These are phyloP conservation scores for Forsythia viridissima DNA, from an alignment of 257 asterid species.

Conservation along the genomic window DNA sequence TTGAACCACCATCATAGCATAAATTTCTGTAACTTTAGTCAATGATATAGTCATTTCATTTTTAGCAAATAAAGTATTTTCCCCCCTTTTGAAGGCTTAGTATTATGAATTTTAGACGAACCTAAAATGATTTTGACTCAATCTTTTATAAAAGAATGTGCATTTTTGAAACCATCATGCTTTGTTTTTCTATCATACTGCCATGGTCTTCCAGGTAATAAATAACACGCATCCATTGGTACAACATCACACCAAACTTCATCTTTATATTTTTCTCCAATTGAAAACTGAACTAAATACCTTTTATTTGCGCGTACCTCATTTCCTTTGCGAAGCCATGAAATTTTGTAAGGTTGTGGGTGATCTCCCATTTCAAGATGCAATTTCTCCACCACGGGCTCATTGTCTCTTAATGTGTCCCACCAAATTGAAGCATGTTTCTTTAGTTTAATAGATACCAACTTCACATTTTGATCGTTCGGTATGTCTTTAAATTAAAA, in stretches of 20 bases:
- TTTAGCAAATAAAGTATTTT: not conserved
- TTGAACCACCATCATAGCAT: slow-evolving; percentile 7
- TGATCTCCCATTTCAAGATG: not conserved
- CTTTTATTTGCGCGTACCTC: not conserved
- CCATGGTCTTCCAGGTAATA: slow-evolving; percentile 2
- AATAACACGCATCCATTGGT: not conserved
- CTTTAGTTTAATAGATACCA: not conserved
- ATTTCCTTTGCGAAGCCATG: slow-evolving; percentile 12
- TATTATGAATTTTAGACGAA: not conserved
- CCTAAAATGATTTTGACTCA: slow-evolving; percentile 3
- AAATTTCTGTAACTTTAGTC: not conserved
- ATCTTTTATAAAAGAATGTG: not conserved
- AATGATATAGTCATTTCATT: not conserved
- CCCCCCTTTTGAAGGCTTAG: not conserved
- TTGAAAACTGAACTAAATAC: slow-evolving; percentile 6
- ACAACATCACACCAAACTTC: slow-evolving; percentile 21
- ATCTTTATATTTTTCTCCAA: not conserved
- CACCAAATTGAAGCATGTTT: not conserved
- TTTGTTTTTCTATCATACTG: not conserved
- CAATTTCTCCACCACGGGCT: not conserved
- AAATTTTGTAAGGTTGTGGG: slow-evolving; percentile 12
- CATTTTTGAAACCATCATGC: slow-evolving; percentile 6
- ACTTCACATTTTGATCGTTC: not conserved
- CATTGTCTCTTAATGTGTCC: slow-evolving; percentile 6
- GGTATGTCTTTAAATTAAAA: not conserved